Base-by-base conservation (phyloP, 129 eudicot species). In the Pulicaria dysenterica region DNA sequence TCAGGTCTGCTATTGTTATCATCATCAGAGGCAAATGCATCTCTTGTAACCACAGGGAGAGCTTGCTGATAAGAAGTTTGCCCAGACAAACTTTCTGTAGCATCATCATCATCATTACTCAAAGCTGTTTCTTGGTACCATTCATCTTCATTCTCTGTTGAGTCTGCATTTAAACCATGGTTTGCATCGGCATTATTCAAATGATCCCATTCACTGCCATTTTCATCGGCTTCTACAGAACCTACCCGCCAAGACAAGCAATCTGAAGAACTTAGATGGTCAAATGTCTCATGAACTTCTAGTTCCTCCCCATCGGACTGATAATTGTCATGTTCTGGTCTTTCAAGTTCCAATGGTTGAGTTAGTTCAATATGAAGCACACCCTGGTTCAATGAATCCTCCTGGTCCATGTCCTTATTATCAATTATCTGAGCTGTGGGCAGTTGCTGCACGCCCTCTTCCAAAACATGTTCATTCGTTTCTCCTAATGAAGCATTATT, bases 21-120 rank as follows among this genome's bases (percentile, higher is more conserved):
- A 68, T 85, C 90, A 55, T 84, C 90, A n/a, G 86, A 80, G 43
- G 82, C 70, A 63, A 74, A 73, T 7, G 85, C 42, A 76, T 85
- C 70, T 40, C 66, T 58, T 67, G 85, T 80, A 36, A 73, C 79
- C 65, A 66, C 43, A 3, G 84, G 72, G 31, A 24, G 31, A 24
- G 31, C 31, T 24, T 24, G 31, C 31, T 24, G 31, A 24, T 24
- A 24, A 24, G 31, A 24, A 24, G 31, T 24, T 24, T 24, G 31
- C 31, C 31, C 31, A 24, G 2, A 24, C 31, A 1, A 24, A 24
- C 31, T 24, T 24, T 24, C 31, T 24, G 31, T 24, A 24, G 31
- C 31, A 46, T 74, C 67, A n/a, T 74, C 80, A 19, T 72, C 85
- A 60, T 79, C 84, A 50, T 75, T 77, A 67, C 67, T 58, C 24